These are phyloP conservation scores for Saururus chinensis DNA, from an alignment of 164 flowering plant genomes.

Conservation along the genomic window DNA sequence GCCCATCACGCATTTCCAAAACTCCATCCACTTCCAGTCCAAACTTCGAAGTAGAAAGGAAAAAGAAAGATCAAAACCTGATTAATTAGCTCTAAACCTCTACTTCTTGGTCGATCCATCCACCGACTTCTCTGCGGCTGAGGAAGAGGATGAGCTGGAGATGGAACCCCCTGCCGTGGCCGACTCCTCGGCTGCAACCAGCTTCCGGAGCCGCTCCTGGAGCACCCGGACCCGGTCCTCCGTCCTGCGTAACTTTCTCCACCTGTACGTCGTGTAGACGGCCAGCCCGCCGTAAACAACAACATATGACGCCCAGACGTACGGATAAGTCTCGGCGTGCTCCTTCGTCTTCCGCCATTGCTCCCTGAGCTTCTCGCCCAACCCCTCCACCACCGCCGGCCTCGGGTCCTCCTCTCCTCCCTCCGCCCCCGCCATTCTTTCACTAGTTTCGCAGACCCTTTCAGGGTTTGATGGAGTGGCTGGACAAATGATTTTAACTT, in stretches of 20 bases:
- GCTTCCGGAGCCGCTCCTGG: slow-evolving; percentile 53
- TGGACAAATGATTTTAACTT: no score
- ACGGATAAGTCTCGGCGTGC: slow-evolving; percentile 76
- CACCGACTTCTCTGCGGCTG: not conserved
- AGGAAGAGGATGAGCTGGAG: not conserved
- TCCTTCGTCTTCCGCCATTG: slow-evolving; percentile 42
- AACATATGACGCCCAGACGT: slow-evolving; percentile 85
- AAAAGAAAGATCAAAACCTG: not conserved
- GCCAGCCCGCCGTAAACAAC: slow-evolving; percentile 73
- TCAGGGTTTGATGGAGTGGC: no score
- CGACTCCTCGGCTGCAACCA: slow-evolving; percentile 39
- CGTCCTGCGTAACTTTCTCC: slow-evolving; percentile 75
- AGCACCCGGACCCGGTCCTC: slow-evolving; percentile 65
- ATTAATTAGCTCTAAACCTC: not conserved
- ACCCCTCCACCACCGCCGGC: slow-evolving; percentile 12
- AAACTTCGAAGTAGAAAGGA: not conserved
- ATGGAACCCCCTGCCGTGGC: not conserved
- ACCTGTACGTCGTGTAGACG: slow-evolving; percentile 59
- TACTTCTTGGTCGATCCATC: not conserved
- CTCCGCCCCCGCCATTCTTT: not conserved
- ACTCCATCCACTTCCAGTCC: not conserved
- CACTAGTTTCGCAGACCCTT: not conserved
- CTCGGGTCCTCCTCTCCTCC: not conserved
- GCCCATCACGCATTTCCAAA: not conserved
- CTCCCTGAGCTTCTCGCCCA: slow-evolving; percentile 26